These are phyloP conservation scores for Phytopythium ostracodes DNA, from an alignment of 352 stramenopile species.

Conservation along the genomic window DNA sequence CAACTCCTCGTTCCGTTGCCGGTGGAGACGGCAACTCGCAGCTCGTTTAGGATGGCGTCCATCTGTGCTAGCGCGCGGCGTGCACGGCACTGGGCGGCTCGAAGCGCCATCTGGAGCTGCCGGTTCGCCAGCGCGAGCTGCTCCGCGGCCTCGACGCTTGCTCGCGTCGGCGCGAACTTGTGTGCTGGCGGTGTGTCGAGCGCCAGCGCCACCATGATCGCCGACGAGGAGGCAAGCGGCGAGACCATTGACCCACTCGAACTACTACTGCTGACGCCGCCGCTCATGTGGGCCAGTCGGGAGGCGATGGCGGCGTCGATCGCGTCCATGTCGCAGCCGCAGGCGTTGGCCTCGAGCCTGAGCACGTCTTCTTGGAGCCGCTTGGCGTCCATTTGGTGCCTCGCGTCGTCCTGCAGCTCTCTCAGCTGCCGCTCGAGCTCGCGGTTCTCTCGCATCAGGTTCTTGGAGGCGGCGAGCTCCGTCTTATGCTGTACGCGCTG, in stretches of 20 bases:
- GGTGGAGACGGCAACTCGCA: constrained; percentile 35
- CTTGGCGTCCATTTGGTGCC: constrained; percentile 28
- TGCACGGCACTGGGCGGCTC: constrained; percentile 51
- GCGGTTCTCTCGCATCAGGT: constrained; percentile 56
- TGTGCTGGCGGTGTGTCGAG: constrained; percentile 52
- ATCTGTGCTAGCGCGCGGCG: constrained; percentile 55
- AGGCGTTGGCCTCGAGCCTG: constrained; percentile 30
- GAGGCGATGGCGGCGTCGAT: constrained; percentile 43
- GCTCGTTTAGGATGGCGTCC: constrained; percentile 42
- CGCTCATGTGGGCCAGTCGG: constrained; percentile 13
- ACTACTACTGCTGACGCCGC: neutral
- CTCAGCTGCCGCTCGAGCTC: constrained; percentile 53
- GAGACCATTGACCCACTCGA: constrained; percentile 23
- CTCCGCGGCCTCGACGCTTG: constrained; percentile 55
- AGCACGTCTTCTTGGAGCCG: constrained; percentile 39
- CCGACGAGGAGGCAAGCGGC: constrained; percentile 6
- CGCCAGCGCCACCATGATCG: constrained; percentile 31
- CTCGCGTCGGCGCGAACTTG: constrained; percentile 51
- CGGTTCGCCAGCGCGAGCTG: constrained; percentile 60
- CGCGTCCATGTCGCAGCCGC: constrained; percentile 40
- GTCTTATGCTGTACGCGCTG: constrained; percentile 44
- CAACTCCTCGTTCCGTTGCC: neutral
- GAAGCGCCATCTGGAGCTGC: constrained; percentile 67
- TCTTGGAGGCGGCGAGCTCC: constrained; percentile 41
- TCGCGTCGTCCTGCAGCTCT: constrained; percentile 31